Evolutionary conservation across 2,329 filamentous ascomycete species (phyloP), one percentile per base, ranked within the genome.

Genomic region (Sclerotinia glacialis): DNA sequence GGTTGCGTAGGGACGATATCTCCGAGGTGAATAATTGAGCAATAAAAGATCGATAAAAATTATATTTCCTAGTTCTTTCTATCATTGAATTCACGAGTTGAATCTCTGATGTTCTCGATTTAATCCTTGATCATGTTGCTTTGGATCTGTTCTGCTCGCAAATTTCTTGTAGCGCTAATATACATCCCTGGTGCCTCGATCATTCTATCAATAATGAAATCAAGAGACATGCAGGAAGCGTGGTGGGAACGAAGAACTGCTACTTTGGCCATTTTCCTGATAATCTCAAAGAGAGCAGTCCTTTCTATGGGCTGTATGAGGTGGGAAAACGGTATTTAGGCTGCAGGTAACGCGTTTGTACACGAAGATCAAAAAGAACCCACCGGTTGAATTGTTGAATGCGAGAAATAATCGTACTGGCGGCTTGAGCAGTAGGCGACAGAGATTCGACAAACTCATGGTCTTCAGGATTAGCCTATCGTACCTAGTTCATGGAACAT

Each of bases 261-360:
- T 21, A 93, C 94, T 78, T 97, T 97, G 49, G 94, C 94, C 90
- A 97, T 91, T 67, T 81, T 84, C 65, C 87, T 85, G 8, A 96
- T 85, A 71, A 97, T 94, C 67, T 86, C 84, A 91, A 91, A 97
- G 21, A 97, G 82, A 73, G 87, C 87, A 9, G 91, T 95, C 71
- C 82, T 82, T 77, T 96, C 90, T 85, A 96, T 93, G 53, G 87
- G 86, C 16, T 87, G 84, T 78, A 92, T 93, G 72, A 91, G 92
- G 37, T 93, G 83, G 47, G 86, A 79, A 96, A 97, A 88, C 95
- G 93, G 89, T 96, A 96, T 21, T 92, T 92, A 1, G 92, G 91
- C 75, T 89, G 91, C 1, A 92, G 79, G 53, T 83, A 82, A 9
- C 8, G 21, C 40, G 1, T 37, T 58, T 2, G 5, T 26, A 3